Conservation (phyloP, 116 monocot species). For the Posidonia oceanica region DNA sequence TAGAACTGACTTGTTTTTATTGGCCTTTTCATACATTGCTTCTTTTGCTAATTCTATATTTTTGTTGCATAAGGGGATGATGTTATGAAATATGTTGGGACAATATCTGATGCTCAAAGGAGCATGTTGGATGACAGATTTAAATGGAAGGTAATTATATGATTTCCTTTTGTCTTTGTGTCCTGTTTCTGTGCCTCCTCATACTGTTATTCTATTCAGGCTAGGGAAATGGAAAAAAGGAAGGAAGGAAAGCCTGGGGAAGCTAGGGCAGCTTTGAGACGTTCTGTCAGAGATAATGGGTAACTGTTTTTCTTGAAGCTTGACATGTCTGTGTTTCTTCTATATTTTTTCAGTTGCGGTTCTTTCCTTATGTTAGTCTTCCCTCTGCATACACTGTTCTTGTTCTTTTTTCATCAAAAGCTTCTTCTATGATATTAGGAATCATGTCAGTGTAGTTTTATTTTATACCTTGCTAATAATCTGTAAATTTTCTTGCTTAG, state of each 20-base stretch:
- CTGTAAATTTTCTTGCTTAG: no score
- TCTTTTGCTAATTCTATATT: background rate
- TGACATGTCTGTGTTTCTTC: background rate
- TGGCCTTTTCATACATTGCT: background rate
- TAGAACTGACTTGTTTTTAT: background rate
- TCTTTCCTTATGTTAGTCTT: no score
- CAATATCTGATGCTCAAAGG: conserved; percentile 89
- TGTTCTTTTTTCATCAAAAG: no score
- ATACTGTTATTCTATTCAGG: conserved; percentile 23
- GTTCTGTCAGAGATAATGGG: conserved; percentile 99
- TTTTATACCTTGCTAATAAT: no score
- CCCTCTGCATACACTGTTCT: no score
- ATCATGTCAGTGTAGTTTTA: no score
- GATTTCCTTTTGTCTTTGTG: background rate
- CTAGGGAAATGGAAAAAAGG: conserved; percentile 95
- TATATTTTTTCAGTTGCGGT: no score
- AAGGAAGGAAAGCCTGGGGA: conserved; percentile 99
- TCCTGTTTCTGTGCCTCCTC: background rate
- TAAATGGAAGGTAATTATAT: conserved; percentile 82
- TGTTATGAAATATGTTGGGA: conserved; percentile 96
- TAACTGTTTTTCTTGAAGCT: conserved; percentile 13
- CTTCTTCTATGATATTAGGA: no score
- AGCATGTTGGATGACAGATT: conserved; percentile 99
- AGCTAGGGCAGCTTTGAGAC: conserved; percentile 81
- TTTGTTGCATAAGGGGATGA: conserved; percentile 57